phyloP scores from a whole-genome alignment of 345 rosid genomes.

The Erucastrum elatum region DNA sequence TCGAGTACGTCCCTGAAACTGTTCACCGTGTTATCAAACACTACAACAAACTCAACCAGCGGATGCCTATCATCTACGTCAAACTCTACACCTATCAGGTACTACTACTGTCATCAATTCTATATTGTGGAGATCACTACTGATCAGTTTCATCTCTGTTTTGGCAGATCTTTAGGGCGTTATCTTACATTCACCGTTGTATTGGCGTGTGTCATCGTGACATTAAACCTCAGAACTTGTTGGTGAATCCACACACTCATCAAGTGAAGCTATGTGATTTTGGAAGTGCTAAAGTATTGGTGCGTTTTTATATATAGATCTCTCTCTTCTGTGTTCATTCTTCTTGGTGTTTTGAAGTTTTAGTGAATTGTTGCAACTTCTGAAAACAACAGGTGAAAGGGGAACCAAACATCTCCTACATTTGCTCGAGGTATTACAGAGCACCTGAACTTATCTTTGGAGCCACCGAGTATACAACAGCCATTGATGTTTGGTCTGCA shows the following conservation, averaged over 20 bases:
- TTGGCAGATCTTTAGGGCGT: slow-evolving; percentile 87
- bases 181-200: slow-evolving; percentile 83
- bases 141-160: slow-evolving; percentile 7
- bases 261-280: slow-evolving; percentile 97
- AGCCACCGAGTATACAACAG: slow-evolving; percentile 90
- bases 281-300: slow-evolving; percentile 99
- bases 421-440: slow-evolving; percentile 95
- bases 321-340: background rate
- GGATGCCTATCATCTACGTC: slow-evolving; percentile 89
- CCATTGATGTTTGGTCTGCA: slow-evolving; percentile 98
- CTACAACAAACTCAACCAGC: slow-evolving; percentile 81
- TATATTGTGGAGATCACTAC: background rate
- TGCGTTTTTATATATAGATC: slow-evolving; percentile 29
- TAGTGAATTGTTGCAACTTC: background rate
- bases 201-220: slow-evolving; percentile 96
- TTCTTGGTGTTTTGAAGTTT: background rate
- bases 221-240: slow-evolving; percentile 95
- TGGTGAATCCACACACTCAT: slow-evolving; percentile 99
- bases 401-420: slow-evolving; percentile 95
- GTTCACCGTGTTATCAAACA: slow-evolving; percentile 91
- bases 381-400: slow-evolving; percentile 74
- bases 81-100: slow-evolving; percentile 96
- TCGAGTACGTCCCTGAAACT: slow-evolving; percentile 95
- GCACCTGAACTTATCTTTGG: slow-evolving; percentile 99
- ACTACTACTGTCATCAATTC: background rate